A percentile compares a stretch with the other conserved stretches of the same genome.
Conservation (phyloP, 1,139 yeast genomes). For the Saccharomyces hybrid region DNA sequence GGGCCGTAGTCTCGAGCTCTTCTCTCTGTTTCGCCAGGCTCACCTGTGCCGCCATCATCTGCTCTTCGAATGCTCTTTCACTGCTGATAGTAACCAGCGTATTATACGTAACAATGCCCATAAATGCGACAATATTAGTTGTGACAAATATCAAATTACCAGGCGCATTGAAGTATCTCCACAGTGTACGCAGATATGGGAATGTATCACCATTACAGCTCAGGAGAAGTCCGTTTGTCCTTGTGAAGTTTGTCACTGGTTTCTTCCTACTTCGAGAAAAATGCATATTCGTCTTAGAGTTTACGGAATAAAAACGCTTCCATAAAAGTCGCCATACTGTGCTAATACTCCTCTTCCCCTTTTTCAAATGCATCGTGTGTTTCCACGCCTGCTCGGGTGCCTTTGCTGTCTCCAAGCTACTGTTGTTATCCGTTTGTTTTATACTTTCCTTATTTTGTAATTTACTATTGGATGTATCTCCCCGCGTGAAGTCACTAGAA, state of each 20-base stretch:
- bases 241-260: background rate
- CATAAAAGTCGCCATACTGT: background rate
- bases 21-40: conserved; percentile 2
- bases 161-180: conserved; percentile 32
- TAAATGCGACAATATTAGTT: conserved; percentile 27
- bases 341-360: background rate
- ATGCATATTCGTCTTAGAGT: background rate
- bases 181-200: conserved; percentile 11
- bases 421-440: background rate
- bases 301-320: background rate
- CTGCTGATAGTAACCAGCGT: conserved; percentile 17
- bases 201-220: background rate
- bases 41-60: conserved; percentile 4
- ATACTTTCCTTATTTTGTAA: background rate
- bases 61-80: conserved; percentile 8
- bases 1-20: background rate
- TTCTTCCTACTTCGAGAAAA: background rate
- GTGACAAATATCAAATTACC: conserved; percentile 31
- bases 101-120: conserved; percentile 27
- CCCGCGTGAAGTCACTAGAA: background rate
- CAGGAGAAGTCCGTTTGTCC: background rate
- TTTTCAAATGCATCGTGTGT: background rate
- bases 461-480: background rate
- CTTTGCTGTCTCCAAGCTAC: background rate
- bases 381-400: background rate